A percentile compares a stretch with the other conserved stretches of the same genome.
phyloP scores from a whole-genome alignment of 768 basidiomycete genomes.

The Mycena venus region DNA sequence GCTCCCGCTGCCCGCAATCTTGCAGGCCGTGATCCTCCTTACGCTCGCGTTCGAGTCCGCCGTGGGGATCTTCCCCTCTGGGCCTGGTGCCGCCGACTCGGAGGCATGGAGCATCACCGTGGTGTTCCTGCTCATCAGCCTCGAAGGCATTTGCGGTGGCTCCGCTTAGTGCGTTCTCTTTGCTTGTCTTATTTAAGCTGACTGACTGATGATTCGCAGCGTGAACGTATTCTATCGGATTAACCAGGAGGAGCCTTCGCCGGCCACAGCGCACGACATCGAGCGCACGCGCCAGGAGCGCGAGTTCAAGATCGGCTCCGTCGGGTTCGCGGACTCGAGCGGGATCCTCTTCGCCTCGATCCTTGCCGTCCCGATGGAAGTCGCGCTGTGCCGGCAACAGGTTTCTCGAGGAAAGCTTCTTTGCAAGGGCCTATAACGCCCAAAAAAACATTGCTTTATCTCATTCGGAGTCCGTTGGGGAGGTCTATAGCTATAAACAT shows the following conservation, averaged over 20 bases:
- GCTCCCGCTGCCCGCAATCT: constrained; percentile 80
- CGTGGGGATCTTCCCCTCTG: constrained; percentile 69
- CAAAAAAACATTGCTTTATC: neutral
- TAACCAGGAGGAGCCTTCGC: constrained; percentile 76
- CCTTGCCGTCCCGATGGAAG: constrained; percentile 80
- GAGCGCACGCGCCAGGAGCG: constrained; percentile 81
- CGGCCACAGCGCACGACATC: constrained; percentile 58
- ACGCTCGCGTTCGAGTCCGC: constrained; percentile 77
- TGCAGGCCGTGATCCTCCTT: constrained; percentile 78
- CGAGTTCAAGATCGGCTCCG: constrained; percentile 92
- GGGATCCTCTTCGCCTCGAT: constrained; percentile 79
- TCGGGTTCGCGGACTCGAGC: constrained; percentile 87
- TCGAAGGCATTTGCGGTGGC: constrained; percentile 95
- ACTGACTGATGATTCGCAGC: constrained; percentile 53
- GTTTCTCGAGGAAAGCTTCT: constrained; percentile 76
- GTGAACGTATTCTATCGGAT: constrained; percentile 91
- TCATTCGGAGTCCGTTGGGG: neutral
- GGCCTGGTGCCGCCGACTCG: constrained; percentile 42
- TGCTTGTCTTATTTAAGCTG: constrained; percentile 26
- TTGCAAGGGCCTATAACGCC: constrained; percentile 58
- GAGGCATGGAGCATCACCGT: constrained; percentile 63
- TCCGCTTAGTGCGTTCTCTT: constrained; percentile 86
- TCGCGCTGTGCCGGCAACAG: constrained; percentile 82
- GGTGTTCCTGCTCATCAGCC: constrained; percentile 82
- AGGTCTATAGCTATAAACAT: constrained; percentile 36